A percentile compares a stretch with the other conserved stretches of the same genome.
phyloP scores from a whole-genome alignment of 2,329 filamentous ascomycete species.

The Neofusicoccum parvum region DNA sequence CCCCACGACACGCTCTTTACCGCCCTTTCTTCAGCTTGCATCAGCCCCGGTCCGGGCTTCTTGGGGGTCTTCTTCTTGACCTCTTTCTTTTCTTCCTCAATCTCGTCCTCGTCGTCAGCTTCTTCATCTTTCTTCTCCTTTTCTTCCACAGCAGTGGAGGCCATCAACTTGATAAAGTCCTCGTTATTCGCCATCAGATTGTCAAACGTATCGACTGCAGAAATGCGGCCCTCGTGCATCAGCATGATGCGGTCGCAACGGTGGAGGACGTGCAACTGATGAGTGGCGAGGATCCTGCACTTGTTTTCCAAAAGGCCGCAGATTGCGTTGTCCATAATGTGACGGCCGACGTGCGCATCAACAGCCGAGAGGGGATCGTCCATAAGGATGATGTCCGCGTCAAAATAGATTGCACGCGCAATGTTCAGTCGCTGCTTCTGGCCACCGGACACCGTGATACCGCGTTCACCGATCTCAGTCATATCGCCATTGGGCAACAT shows the following conservation, averaged over 20 bases:
- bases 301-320: constrained; percentile 86
- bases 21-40: constrained; percentile 74
- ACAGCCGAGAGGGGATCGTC: constrained; percentile 64
- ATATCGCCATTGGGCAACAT: constrained; percentile 88
- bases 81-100: constrained; percentile 60
- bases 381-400: constrained; percentile 64
- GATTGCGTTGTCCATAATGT: constrained; percentile 92
- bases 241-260: constrained; percentile 90
- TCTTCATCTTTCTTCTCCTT: constrained; percentile 49
- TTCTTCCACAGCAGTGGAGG: constrained; percentile 69
- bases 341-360: constrained; percentile 62
- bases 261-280: constrained; percentile 90
- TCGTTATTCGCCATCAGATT: constrained; percentile 79
- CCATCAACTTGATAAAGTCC: constrained; percentile 83
- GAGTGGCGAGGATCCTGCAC: constrained; percentile 87
- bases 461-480: constrained; percentile 93
- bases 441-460: constrained; percentile 92
- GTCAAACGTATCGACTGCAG: constrained; percentile 84
- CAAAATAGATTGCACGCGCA: constrained; percentile 72
- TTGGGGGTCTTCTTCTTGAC: constrained; percentile 56
- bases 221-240: constrained; percentile 84
- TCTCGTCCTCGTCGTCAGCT: constrained; percentile 53
- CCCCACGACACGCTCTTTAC: constrained; percentile 76
- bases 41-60: constrained; percentile 55
- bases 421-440: constrained; percentile 97